Evolutionary conservation across 306 rosid genomes (phyloP).

Genomic region (Vigna reflexopilosa): DNA sequence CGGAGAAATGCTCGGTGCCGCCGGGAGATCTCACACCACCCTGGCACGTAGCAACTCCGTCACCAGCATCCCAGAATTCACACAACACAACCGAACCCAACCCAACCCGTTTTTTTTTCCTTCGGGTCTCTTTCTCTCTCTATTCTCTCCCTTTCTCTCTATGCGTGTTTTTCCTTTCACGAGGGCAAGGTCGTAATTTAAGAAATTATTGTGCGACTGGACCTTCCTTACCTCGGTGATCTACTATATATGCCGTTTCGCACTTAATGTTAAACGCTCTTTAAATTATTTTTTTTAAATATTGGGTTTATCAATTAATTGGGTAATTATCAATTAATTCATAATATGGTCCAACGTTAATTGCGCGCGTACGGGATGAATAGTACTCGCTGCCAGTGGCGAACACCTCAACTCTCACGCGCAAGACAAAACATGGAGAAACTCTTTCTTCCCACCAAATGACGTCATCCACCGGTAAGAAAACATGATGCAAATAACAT

Average conservation of each 20-base stretch:
- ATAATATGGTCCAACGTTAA: not conserved
- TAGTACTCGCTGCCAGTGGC: not conserved
- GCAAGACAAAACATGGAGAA: not conserved
- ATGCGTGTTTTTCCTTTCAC: not conserved
- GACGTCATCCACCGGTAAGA: not conserved
- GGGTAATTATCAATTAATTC: not conserved
- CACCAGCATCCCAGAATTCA: slow-evolving; percentile 50
- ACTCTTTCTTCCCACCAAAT: slow-evolving; percentile 3
- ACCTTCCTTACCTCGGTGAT: slow-evolving; percentile 9
- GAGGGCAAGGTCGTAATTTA: slow-evolving; percentile 46
- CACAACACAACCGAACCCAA: not conserved
- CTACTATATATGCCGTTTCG: slow-evolving; percentile 34
- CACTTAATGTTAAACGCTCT: not conserved
- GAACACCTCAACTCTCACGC: not conserved
- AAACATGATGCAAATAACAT: not conserved
- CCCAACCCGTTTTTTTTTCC: not conserved
- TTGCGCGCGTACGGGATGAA: slow-evolving; percentile 15
- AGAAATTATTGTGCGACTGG: slow-evolving; percentile 9
- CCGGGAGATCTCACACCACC: slow-evolving; percentile 46
- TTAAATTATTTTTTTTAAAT: not conserved
- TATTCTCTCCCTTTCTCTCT: not conserved
- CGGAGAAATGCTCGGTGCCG: slow-evolving; percentile 19
- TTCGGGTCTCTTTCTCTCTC: not conserved
- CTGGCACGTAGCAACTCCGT: slow-evolving; percentile 37
- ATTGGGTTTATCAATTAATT: not conserved